Percentiles rank a stretch among this genome's conserved stretches.
phyloP scores from a whole-genome alignment of 805 yeast species.

The Pichia rugopelliculosa region DNA sequence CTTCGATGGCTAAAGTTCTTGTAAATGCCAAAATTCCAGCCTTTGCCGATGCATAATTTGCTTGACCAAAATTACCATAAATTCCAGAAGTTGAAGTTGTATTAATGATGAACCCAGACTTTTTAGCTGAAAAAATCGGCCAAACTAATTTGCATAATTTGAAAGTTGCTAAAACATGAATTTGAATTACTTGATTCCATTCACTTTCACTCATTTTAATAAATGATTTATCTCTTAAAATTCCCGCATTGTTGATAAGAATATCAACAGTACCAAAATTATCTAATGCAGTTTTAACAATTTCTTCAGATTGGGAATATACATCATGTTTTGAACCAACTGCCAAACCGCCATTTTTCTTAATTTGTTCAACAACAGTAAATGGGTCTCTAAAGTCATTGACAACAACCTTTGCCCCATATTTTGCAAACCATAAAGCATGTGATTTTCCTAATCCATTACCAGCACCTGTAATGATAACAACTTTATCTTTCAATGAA shows the following conservation, averaged over 20 bases:
- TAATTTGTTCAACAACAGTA: constrained; percentile 68
- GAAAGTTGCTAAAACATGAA: constrained; percentile 78
- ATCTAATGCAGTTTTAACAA: constrained; percentile 69
- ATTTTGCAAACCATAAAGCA: constrained; percentile 75
- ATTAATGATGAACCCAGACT: constrained; percentile 75
- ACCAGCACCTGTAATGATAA: constrained; percentile 91
- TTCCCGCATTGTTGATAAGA: constrained; percentile 90
- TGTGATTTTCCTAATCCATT: constrained; percentile 90
- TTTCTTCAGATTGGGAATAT: constrained; percentile 62
- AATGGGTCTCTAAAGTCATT: constrained; percentile 80
- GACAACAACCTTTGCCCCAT: constrained; percentile 92
- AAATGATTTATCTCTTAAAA: constrained; percentile 83
- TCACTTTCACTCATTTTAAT: constrained; percentile 75
- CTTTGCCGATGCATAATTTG: constrained; percentile 92
- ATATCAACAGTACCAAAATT: constrained; percentile 80
- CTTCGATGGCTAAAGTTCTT: constrained; percentile 84
- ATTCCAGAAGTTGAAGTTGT: constrained; percentile 95
- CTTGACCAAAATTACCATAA: constrained; percentile 96
- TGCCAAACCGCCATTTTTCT: constrained; percentile 60
- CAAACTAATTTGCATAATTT: constrained; percentile 82
- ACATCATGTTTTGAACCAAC: constrained; percentile 81
- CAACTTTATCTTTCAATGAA: constrained; percentile 75
- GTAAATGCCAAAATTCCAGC: constrained; percentile 81
- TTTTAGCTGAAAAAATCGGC: constrained; percentile 79
- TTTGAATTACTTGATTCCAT: constrained; percentile 74